Evolutionary conservation across 169 alveolate species (phyloP), one percentile per base, ranked within the genome.

Genomic region (Eimeria acervulina): DNA sequence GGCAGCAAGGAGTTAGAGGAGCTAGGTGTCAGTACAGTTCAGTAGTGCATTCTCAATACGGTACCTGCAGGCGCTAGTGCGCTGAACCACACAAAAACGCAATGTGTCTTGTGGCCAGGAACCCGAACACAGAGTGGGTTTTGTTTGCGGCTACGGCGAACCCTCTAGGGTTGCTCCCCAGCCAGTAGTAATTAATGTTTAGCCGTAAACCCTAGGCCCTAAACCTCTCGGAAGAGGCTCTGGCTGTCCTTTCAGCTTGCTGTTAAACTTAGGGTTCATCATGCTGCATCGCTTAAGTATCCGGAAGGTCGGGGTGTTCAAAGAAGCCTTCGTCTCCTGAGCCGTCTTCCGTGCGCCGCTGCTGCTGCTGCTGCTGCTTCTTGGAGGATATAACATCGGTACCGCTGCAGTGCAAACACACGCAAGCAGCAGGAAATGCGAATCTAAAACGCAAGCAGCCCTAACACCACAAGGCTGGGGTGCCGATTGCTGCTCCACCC

Each of bases 311-410:
- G 1, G 68, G 91, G 52, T 83, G 91, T 8, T 83, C 91, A 47
- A 83, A 51, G 91, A 83, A 83, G n/a, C 72, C 72, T 55, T 78
- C 88, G 66, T 83, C 91, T 10, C 72, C 91, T 51, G 91, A 23
- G 12, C 51, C 51, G 26, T 83, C 91, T 6, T 83, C 91, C 31
- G 72, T 0, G 17, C 31, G 72, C 52, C 15, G 91, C 91, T 15
- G 76, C 72, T n/a, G 66, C 40, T 78, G 68, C 52, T 83, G 76
- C 52, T 83, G 91, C 74, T 83, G 91, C 74, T 83, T 23, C 33
- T 83, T 83, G 19, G n/a, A n/a, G 15, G 91, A 23, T 3, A 21
- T 74, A 7, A 83, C 91, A 0, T 83, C 91, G 28, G 91, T 83
- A 74, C 91, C 91, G 52, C 91, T 83, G 91, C 88, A 78, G 63